Base-by-base conservation (phyloP, 345 rosid genomes). In the Populus ilicifolia region DNA sequence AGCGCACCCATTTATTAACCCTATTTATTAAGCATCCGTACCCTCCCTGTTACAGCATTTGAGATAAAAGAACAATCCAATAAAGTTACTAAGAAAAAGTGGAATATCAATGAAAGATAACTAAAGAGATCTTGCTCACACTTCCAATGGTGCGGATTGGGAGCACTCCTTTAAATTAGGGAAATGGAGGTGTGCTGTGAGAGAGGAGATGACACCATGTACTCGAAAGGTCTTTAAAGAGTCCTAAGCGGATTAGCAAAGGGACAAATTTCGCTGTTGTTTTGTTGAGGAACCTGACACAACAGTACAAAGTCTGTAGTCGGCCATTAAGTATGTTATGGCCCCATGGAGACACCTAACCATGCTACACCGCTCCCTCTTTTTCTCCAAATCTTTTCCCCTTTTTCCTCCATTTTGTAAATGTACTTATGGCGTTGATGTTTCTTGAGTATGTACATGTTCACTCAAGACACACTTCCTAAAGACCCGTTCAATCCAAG, bases 281-380 rank as follows among this genome's bases (percentile, higher is more conserved):
- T 52, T 36, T 48, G 62, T n/a, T 18, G 23, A 23, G 82, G 69
- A 74, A 77, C 79, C 63, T 41, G 4, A 69, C 67, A 70, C 35
- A 72, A 64, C 50, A 64, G 75, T 74, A 64, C 29, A 16, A 73
- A 73, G 74, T 56, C 38, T 62, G 33, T 29, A 74, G 81, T 70
- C 79, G 79, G 81, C 81, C 77, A 83, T 70, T 77, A 43, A 77
- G 14, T 77, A 52, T 20, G 29, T 13, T 2, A n/a, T 13, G 84
- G 72, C 62, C 85, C 87, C 83, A 74, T 80, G 10, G 0, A 1
- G 16, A 52, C 82, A 81, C 84, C 87, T 68, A 82, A 73, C 80
- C 80, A 5, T 52, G 17, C 73, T 30, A 69, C 75, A 66, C 50
- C 23, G 13, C 12, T 14, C 64, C 80, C 72, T 56, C 13, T 52